Percentiles rank a stretch among this genome's conserved stretches.
Conservation (phyloP, 192 early-diverging fungal genomes). For the Dispira simplex region DNA sequence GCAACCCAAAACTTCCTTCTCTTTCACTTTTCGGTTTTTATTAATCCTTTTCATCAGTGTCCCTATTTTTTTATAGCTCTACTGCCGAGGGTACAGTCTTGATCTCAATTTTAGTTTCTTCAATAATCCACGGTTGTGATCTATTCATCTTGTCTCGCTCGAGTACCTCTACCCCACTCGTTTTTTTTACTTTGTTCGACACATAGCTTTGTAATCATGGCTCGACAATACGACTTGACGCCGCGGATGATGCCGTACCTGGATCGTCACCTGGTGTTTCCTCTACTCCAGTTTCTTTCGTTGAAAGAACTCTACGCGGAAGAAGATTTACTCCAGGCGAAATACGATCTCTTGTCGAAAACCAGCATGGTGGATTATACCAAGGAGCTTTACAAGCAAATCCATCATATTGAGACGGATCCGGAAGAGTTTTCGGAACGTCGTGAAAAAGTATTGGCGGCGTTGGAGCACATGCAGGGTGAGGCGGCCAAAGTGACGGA, state of each 20-base stretch:
- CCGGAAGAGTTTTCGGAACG: constrained; percentile 59
- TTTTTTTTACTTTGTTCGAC: too few species aligned
- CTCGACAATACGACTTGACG: constrained; percentile 54
- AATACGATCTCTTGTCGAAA: constrained; percentile 71
- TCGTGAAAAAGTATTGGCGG: constrained; percentile 56
- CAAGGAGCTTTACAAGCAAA: constrained; percentile 64
- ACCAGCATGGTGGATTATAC: constrained; percentile 96
- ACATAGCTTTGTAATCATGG: too few species aligned
- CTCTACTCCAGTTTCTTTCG: constrained; percentile 77
- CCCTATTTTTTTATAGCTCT: constrained; percentile 8
- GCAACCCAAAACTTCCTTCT: too few species aligned
- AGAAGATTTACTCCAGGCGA: constrained; percentile 64
- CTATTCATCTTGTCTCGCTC: too few species aligned
- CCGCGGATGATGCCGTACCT: constrained; percentile 65
- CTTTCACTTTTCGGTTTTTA: too few species aligned
- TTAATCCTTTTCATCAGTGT: constrained; percentile 18
- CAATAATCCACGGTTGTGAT: too few species aligned
- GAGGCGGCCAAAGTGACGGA: constrained; percentile 71
- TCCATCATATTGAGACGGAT: constrained; percentile 57
- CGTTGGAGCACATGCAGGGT: constrained; percentile 55
- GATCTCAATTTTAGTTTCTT: too few species aligned
- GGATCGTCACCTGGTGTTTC: constrained; percentile 89
- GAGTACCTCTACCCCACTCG: too few species aligned
- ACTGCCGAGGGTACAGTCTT: too few species aligned
- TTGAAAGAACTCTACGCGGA: constrained; percentile 69